Evolutionary conservation across 202 grass and related monocot genomes (phyloP).

Genomic region (Panicum virgatum): DNA sequence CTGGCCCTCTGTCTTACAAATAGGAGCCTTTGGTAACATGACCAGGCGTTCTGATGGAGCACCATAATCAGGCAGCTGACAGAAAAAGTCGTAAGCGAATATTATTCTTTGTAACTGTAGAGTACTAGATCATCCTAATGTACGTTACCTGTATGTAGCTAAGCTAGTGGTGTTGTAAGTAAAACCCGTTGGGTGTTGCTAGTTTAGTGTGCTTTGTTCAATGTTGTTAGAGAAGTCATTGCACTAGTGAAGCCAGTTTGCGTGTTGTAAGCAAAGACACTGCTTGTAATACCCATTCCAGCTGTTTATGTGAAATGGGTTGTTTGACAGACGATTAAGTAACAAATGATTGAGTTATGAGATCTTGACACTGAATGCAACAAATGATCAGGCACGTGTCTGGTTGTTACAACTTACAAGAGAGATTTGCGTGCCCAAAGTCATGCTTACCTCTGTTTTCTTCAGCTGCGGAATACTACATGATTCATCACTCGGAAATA

Average conservation of each 20-base stretch:
- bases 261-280: neutral
- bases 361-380: too few relatives aligned
- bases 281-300: neutral
- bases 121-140: neutral
- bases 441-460: too few relatives aligned
- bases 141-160: conserved; percentile 27
- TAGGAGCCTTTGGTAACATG: conserved; percentile 29
- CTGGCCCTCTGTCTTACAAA: conserved; percentile 85
- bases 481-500: too few relatives aligned
- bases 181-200: conserved; percentile 6
- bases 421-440: too few relatives aligned
- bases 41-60: neutral
- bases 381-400: too few relatives aligned
- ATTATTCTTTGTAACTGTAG: conserved; percentile 1
- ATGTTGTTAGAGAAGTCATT: conserved; percentile 24
- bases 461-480: too few relatives aligned
- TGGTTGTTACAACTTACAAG: too few relatives aligned
- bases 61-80: neutral
- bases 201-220: neutral
- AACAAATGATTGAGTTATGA: neutral
- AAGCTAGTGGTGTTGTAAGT: conserved; percentile 41
- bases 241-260: neutral
- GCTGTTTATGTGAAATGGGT: conserved; percentile 31
- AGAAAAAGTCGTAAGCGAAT: neutral
- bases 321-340: neutral